phyloP scores from a whole-genome alignment of 108 stramenopile species.

The Skeletonema marinoi region DNA sequence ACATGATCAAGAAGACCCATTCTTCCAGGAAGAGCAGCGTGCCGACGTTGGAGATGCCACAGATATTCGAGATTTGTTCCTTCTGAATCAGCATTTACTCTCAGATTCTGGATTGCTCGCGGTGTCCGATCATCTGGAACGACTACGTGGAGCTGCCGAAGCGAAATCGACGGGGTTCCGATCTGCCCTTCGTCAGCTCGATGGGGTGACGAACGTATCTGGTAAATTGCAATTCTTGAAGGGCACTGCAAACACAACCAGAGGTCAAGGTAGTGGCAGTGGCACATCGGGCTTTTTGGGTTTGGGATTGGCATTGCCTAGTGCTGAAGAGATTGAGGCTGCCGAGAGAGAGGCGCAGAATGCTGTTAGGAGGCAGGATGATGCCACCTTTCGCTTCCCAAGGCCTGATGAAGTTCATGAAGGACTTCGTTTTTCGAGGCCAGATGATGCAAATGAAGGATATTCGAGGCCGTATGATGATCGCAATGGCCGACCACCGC shows the following conservation, averaged over 20 bases:
- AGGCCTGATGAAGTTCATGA: background rate
- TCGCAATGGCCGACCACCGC: background rate
- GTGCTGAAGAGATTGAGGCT: slow-evolving; percentile 47
- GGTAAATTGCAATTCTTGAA: slow-evolving; percentile 34
- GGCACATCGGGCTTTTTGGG: slow-evolving; percentile 14
- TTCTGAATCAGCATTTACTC: slow-evolving; percentile 41
- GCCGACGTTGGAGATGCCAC: slow-evolving; percentile 1
- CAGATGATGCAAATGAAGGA: background rate
- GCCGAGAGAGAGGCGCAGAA: slow-evolving; percentile 33
- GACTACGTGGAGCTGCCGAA: slow-evolving; percentile 37
- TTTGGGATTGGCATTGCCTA: slow-evolving; percentile 41
- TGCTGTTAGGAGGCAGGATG: background rate
- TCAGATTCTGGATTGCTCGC: slow-evolving; percentile 47
- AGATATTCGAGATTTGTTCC: slow-evolving; percentile 48
- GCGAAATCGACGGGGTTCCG: slow-evolving; percentile 40
- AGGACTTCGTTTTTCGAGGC: slow-evolving; percentile 2
- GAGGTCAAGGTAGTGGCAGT: background rate
- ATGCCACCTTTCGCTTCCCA: slow-evolving; percentile 17
- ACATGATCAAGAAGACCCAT: slow-evolving; percentile 38
- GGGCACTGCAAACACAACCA: background rate
- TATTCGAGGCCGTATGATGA: background rate
- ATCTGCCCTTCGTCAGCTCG: slow-evolving; percentile 40
- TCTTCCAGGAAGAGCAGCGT: slow-evolving; percentile 14
- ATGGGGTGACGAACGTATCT: slow-evolving; percentile 50
- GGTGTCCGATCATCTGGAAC: slow-evolving; percentile 47